Evolutionary conservation across 495 filamentous ascomycete species (phyloP).

Genomic region (Sordaria brevicollis): DNA sequence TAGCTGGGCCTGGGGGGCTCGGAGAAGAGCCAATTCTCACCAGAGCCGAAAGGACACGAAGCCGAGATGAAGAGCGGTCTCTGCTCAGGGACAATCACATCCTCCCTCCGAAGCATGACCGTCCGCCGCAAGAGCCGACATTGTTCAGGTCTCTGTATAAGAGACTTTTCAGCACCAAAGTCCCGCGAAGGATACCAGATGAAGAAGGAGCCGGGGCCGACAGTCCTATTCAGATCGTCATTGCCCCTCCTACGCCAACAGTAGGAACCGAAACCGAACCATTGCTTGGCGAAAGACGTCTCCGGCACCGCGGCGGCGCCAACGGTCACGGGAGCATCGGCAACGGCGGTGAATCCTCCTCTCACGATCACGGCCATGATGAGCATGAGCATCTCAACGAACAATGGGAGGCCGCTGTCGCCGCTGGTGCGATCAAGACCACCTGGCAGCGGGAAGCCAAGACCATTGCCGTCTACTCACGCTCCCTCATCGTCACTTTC

Average conservation of each 20-base stretch:
- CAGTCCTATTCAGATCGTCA: conserved; percentile 7
- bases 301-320: neutral
- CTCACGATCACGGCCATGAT: neutral
- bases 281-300: conserved; percentile 14
- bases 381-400: conserved; percentile 32
- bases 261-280: conserved; percentile 29
- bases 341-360: neutral
- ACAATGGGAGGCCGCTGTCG: conserved; percentile 77
- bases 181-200: conserved; percentile 16
- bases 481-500: conserved; percentile 57
- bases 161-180: conserved; percentile 38
- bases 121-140: conserved; percentile 9
- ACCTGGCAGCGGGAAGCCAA: conserved; percentile 79
- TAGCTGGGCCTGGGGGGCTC: conserved; percentile 15
- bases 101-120: conserved; percentile 51
- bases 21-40: conserved; percentile 38
- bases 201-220: conserved; percentile 23
- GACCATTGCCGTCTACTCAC: conserved; percentile 47
- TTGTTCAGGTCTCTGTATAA: conserved; percentile 23
- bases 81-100: conserved; percentile 70
- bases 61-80: conserved; percentile 60
- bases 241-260: conserved; percentile 2
- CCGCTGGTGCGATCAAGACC: conserved; percentile 64
- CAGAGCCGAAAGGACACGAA: conserved; percentile 51
- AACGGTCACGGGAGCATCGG: neutral